Percentiles rank a stretch among this genome's conserved stretches.
Conservation (phyloP, 2,329 filamentous ascomycete genomes). For the Diplodia corticola region DNA sequence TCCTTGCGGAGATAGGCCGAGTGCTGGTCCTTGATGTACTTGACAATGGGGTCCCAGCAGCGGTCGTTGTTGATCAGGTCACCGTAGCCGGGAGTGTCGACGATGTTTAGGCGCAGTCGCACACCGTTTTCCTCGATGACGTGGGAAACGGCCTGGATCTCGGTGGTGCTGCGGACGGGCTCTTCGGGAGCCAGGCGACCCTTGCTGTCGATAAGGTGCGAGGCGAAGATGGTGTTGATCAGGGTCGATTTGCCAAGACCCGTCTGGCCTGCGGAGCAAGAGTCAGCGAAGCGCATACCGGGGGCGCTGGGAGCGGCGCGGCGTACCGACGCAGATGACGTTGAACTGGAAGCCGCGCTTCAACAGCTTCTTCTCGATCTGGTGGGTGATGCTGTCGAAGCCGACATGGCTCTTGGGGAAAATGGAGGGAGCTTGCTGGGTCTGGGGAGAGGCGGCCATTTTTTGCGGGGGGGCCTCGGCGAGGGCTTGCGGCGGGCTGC, state of each 20-base stretch:
- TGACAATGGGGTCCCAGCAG: conserved; percentile 99
- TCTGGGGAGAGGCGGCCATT: conserved; percentile 68
- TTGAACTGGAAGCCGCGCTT: conserved; percentile 99
- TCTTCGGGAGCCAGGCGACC: conserved; percentile 91
- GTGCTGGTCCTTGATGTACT: conserved; percentile 99
- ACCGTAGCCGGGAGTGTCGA: conserved; percentile 97
- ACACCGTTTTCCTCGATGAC: conserved; percentile 99
- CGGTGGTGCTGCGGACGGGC: conserved; percentile 90
- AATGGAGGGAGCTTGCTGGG: conserved; percentile 45
- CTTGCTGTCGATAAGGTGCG: conserved; percentile 98
- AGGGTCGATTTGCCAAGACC: conserved; percentile 98
- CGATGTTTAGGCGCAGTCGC: conserved; percentile 95
- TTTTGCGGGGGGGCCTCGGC: conserved; percentile 29
- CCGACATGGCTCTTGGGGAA: conserved; percentile 98
- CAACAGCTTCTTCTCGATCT: conserved; percentile 99
- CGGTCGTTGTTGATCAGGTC: conserved; percentile 99
- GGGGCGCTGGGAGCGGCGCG: background rate
- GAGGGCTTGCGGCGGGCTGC: conserved; percentile 24
- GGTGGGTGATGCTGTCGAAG: conserved; percentile 99
- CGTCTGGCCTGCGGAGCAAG: conserved; percentile 73
- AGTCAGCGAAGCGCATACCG: conserved; percentile 5
- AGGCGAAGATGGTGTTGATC: conserved; percentile 99
- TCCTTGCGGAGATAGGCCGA: conserved; percentile 99
- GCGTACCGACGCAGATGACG: conserved; percentile 97
- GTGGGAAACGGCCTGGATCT: conserved; percentile 97